Conservation (phyloP, 495 filamentous ascomycete species). For the Xylaria flabelliformis region DNA sequence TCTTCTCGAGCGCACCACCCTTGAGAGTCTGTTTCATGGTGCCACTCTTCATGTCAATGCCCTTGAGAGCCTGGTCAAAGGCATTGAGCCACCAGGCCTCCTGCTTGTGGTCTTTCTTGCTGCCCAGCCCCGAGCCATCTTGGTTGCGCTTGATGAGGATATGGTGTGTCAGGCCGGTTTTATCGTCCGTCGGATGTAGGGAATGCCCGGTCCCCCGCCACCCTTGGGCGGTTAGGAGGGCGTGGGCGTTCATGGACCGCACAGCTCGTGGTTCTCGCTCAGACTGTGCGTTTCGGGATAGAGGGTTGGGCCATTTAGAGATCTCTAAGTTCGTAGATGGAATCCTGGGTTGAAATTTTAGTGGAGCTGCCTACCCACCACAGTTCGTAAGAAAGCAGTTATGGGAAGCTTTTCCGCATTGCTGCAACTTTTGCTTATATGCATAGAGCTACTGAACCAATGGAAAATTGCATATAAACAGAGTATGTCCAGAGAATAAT, state of each 20-base stretch:
- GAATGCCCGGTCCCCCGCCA: constrained; percentile 80
- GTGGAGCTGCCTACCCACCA: constrained; percentile 17
- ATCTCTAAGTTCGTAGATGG: neutral
- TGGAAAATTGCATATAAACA: too few relatives aligned
- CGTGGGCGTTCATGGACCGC: constrained; percentile 66
- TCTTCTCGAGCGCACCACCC: constrained; percentile 58
- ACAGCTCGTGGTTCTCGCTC: constrained; percentile 1
- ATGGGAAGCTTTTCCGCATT: neutral
- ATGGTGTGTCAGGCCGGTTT: constrained; percentile 70
- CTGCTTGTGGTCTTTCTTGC: constrained; percentile 65
- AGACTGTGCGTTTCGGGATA: neutral
- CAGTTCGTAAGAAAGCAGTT: neutral
- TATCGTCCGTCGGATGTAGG: constrained; percentile 68
- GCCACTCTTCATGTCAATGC: constrained; percentile 63
- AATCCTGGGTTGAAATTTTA: constrained; percentile 30
- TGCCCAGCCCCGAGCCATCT: constrained; percentile 74
- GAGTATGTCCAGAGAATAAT: neutral
- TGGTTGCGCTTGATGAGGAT: constrained; percentile 71
- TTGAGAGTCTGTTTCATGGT: constrained; percentile 56
- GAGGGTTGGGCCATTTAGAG: neutral
- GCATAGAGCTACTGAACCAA: neutral
- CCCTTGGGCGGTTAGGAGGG: constrained; percentile 75
- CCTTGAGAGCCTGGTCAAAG: constrained; percentile 79
- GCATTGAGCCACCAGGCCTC: constrained; percentile 83
- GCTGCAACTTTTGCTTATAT: neutral